Evolutionary conservation across 1,139 yeast genomes (phyloP), one percentile per base, ranked within the genome.

Genomic region (Sugiyamaella neomexicana): DNA sequence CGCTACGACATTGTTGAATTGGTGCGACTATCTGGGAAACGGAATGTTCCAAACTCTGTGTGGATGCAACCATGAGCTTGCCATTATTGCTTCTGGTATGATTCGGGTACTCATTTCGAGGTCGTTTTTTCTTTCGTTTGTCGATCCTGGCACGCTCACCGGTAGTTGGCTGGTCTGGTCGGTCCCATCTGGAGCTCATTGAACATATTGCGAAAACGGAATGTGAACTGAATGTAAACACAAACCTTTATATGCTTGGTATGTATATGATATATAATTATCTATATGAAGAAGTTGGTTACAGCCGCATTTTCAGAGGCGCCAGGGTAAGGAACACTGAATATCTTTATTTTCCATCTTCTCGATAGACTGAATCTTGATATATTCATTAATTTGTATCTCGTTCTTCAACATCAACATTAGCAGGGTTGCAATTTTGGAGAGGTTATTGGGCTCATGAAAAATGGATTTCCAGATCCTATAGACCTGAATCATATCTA

Each of bases 121-220:
- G 23, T 7, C n/a, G 8, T 25, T 39, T 39, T 25, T 39, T 39
- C 31, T 31, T 47, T 5, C 51, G 45, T 31, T 39, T 47, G 23
- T 47, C 46, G 9, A 31, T 40, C 9, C 23, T 29, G 7, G 45
- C 45, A 12, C 39, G 38, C 29, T 47, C 51, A 20, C 44, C n/a
- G 9, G 51, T 45, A 15, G 45, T 41, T 45, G 31, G 17, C 13
- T 39, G 44, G 9, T 39, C 32, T 29, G 45, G 40, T 17, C 27
- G 39, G 20, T 47, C 51, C 51, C 51, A 47, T 47, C 32, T 47
- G 16, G 51, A 47, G 32, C 20, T 29, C 40, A 16, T 15, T 29
- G n/a, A 17, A 31, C n/a, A 31, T n/a, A 9, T 5, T 15, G 25
- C 5, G 5, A 20, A 20, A 5, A n/a, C n/a, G n/a, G n/a, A n/a